Evolutionary conservation across 2,329 filamentous ascomycete genomes (phyloP).

Genomic region (Aschersonia sp.): DNA sequence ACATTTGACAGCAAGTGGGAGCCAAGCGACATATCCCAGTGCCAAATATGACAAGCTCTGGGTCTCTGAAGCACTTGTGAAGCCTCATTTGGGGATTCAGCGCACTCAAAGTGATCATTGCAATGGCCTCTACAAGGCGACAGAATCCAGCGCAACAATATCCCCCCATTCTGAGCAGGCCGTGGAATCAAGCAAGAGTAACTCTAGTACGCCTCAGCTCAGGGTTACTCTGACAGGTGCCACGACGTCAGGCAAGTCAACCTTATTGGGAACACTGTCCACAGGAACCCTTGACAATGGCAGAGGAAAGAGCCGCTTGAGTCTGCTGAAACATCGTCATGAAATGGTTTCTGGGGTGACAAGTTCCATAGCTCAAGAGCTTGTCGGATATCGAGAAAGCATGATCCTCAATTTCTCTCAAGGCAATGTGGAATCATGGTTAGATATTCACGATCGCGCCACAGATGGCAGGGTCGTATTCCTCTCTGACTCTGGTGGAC

Average conservation of each 20-base stretch:
- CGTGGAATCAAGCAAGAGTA: conserved; percentile 22
- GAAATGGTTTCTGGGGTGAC: conserved; percentile 86
- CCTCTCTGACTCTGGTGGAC: conserved; percentile 81
- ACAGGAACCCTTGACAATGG: conserved; percentile 86
- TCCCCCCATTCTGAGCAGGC: conserved; percentile 3
- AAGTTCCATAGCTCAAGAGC: conserved; percentile 85
- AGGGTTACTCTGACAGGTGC: conserved; percentile 79
- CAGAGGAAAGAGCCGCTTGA: conserved; percentile 75
- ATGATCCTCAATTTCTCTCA: conserved; percentile 70
- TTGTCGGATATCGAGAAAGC: conserved; percentile 62
- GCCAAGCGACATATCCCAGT: conserved; percentile 8
- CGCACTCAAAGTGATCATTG: neutral
- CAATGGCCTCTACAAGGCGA: neutral
- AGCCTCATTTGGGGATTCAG: conserved; percentile 44
- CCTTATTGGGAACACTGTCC: conserved; percentile 72
- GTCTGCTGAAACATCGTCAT: conserved; percentile 81
- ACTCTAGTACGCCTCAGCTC: conserved; percentile 55
- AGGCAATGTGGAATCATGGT: conserved; percentile 81
- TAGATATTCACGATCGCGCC: conserved; percentile 75
- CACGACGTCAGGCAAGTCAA: conserved; percentile 86
- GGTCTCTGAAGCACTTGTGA: conserved; percentile 84
- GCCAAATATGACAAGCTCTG: conserved; percentile 45
- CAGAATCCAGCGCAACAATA: neutral
- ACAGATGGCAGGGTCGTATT: conserved; percentile 67
- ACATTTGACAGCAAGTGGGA: conserved; percentile 13